A percentile compares a stretch with the other conserved stretches of the same genome.
Evolutionary conservation across 169 alveolate genomes (phyloP).

Genomic region (Plasmodium fragile): DNA sequence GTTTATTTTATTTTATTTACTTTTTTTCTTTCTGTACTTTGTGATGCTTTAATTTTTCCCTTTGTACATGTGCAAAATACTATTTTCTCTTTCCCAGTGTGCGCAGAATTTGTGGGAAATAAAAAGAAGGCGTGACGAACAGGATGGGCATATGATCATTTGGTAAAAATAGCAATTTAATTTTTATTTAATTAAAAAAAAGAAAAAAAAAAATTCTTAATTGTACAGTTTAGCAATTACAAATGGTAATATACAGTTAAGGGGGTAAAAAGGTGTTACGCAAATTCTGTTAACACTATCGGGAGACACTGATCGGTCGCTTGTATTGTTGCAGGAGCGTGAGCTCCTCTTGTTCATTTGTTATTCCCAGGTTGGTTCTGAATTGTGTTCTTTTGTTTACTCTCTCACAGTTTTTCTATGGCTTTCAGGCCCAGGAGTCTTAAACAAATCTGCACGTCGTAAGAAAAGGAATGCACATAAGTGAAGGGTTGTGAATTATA

Average conservation of each 20-base stretch:
- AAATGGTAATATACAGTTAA: not conserved
- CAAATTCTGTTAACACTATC: not conserved
- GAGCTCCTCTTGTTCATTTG: not conserved
- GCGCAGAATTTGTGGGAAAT: not conserved
- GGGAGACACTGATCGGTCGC: not conserved
- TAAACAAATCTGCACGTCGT: constrained; percentile 25
- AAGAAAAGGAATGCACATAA: not conserved
- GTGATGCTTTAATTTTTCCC: not conserved
- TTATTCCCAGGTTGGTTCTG: not conserved
- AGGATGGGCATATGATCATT: not conserved
- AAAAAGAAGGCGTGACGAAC: not conserved
- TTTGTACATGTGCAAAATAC: not conserved
- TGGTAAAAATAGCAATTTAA: not conserved
- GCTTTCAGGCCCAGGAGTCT: constrained; percentile 49
- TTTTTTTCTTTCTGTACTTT: not conserved
- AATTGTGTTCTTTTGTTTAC: not conserved
- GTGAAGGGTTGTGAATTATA: not conserved
- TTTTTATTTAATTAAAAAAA: not conserved
- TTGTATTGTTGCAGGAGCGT: not conserved
- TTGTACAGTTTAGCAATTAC: not conserved
- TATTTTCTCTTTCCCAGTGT: not conserved
- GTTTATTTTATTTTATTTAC: not conserved
- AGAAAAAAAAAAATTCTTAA: not conserved
- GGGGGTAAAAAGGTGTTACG: not conserved
- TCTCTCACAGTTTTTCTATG: constrained; percentile 43